These are phyloP conservation scores for Pinus tabuliformis DNA, from an alignment of 75 land plant species.

Conservation along the genomic window DNA sequence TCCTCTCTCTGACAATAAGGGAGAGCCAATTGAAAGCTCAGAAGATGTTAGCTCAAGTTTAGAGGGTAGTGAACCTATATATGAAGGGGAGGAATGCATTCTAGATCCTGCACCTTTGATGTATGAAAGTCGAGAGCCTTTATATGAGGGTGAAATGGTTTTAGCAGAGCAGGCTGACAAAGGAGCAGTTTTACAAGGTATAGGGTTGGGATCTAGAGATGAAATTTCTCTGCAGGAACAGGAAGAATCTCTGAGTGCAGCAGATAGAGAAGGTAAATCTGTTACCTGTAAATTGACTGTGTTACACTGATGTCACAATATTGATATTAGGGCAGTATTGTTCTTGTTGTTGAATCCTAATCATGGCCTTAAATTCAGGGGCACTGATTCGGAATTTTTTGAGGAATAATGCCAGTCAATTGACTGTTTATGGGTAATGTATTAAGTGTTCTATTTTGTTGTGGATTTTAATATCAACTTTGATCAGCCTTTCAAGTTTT, in stretches of 20 bases:
- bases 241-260: conserved; percentile 12
- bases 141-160: conserved; percentile 86
- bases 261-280: conserved; percentile 31
- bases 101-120: conserved; percentile 36
- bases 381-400: conserved; percentile 64
- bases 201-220: not conserved
- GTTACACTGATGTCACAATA: not conserved
- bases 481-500: not conserved
- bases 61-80: conserved; percentile 70
- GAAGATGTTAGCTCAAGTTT: conserved; percentile 31
- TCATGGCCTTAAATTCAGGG: conserved; percentile 36
- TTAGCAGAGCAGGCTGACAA: conserved; percentile 67
- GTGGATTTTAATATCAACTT: not conserved
- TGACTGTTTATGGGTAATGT: conserved; percentile 84
- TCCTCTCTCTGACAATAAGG: conserved; percentile 12
- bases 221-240: conserved; percentile 7
- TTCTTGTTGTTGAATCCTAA: not conserved
- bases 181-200: not conserved
- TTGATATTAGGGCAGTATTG: not conserved
- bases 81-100: conserved; percentile 89
- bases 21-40: conserved; percentile 14
- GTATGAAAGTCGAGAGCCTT: conserved; percentile 63
- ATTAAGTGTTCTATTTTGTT: conserved; percentile 4
- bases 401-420: conserved; percentile 77
- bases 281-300: not conserved